phyloP scores from a whole-genome alignment of 1,284 basidiomycete genomes.

The Apiotrichum domesticum region DNA sequence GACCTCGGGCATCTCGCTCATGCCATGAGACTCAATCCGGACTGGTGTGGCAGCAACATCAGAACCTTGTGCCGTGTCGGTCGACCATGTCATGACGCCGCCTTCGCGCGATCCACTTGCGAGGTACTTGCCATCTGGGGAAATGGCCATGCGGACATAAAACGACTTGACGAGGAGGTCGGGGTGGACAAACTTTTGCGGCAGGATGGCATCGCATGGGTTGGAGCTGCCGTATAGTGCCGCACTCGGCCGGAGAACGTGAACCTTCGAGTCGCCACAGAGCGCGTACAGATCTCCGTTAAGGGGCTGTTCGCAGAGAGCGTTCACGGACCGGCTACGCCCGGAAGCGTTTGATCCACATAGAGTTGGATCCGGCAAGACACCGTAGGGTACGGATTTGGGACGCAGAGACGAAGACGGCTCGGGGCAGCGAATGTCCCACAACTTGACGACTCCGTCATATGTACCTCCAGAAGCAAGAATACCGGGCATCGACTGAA shows the following conservation, averaged over 20 bases:
- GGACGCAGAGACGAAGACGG: slow-evolving; percentile 21
- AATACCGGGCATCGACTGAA: slow-evolving; percentile 38
- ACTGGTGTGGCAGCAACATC: not conserved
- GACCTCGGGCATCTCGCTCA: slow-evolving; percentile 24
- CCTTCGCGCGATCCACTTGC: slow-evolving; percentile 37
- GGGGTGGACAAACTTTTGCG: slow-evolving; percentile 34
- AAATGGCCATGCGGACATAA: slow-evolving; percentile 41
- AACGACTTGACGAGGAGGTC: slow-evolving; percentile 35
- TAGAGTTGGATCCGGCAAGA: slow-evolving; percentile 35
- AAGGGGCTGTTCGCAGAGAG: slow-evolving; percentile 32
- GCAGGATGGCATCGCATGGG: slow-evolving; percentile 22
- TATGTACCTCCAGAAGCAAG: slow-evolving; percentile 44
- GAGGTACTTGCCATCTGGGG: slow-evolving; percentile 38
- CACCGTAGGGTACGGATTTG: slow-evolving; percentile 18
- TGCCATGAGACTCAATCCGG: not conserved
- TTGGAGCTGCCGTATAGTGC: not conserved
- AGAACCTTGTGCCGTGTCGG: slow-evolving; percentile 15
- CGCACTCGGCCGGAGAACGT: slow-evolving; percentile 33
- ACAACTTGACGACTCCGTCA: slow-evolving; percentile 46
- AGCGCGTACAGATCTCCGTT: slow-evolving; percentile 39
- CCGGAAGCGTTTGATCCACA: slow-evolving; percentile 19
- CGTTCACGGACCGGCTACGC: slow-evolving; percentile 36
- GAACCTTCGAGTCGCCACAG: slow-evolving; percentile 38
- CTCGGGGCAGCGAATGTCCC: slow-evolving; percentile 43
- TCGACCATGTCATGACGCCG: slow-evolving; percentile 37